Conservation (phyloP, 2,329 filamentous ascomycete genomes). For the Pseudogymnoascus pannorum region DNA sequence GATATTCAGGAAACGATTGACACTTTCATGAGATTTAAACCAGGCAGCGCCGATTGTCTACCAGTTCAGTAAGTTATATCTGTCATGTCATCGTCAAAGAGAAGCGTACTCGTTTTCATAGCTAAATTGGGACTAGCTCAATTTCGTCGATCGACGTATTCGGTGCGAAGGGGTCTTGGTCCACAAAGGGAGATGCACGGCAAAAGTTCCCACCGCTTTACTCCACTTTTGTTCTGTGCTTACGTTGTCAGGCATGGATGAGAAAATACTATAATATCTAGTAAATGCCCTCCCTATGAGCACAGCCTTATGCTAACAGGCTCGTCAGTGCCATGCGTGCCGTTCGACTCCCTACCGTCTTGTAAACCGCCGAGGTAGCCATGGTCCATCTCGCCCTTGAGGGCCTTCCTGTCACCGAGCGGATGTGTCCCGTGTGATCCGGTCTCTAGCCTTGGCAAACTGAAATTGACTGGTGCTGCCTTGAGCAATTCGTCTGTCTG, state of each 20-base stretch:
- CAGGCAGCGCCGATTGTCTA: not conserved
- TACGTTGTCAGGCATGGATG: not conserved
- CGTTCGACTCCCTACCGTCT: no score
- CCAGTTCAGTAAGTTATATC: not conserved
- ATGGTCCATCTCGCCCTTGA: no score
- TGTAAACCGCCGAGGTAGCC: no score
- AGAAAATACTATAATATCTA: no score
- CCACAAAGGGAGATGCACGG: not conserved
- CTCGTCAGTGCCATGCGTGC: no score
- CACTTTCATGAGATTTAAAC: not conserved
- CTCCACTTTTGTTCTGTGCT: not conserved
- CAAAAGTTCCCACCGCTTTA: not conserved
- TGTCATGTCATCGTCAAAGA: not conserved
- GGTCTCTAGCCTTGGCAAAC: no score
- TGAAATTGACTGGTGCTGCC: no score
- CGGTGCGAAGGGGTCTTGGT: not conserved
- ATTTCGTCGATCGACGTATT: not conserved
- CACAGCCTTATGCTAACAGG: no score
- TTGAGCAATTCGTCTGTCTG: no score
- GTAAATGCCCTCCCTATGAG: no score
- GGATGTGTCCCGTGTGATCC: no score
- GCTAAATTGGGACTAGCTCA: not conserved
- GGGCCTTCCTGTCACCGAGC: no score
- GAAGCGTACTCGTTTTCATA: slow-evolving; percentile 1
- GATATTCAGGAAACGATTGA: not conserved